Base-by-base conservation (phyloP, 371 early-diverging fungal species). In the Apophysomyces variabilis region DNA sequence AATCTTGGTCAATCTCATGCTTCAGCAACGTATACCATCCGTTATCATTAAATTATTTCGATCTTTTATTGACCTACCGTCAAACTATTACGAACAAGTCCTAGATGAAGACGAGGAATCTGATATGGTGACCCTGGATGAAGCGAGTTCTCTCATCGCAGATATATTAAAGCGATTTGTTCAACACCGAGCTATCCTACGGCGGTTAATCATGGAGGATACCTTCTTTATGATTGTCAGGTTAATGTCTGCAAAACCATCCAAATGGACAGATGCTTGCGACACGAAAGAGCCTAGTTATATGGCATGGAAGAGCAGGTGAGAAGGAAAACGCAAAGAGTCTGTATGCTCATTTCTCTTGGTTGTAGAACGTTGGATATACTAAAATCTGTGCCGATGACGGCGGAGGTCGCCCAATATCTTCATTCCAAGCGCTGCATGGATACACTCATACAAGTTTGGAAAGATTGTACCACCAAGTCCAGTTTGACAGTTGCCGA, bases 11-110 rank as follows among this genome's bases (percentile, higher is more conserved):
- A 66, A 72, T 26, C 59, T 77, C 7, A 72, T 82, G 72, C 58
- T 76, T n/a, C 79, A 81, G 50, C 81, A 82, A 46, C 65, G 78
- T 39, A 77, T 84, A 61, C 85, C 85, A 21, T 74, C 76, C 3
- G 69, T 82, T 14, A 75, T 80, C 14, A 79, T 80, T 60, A 79
- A 82, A 62, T 58, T 81, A 5, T 80, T 80, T 46, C 69, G 83
- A 35, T 78, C 78, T 5, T 84, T 84, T 38, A 76, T 80, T 38
- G 83, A 82, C 47, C 60, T 82, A 39, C 71, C 80, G 6, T 45
- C 68, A 12, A 38, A 47, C 35, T 71, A 77, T 39, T 64, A 77
- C 26, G 43, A 62, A 11, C 56, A 45, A 38, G 32, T 26, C 35
- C 38, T 9, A 38, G 50, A 37, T 26, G 59, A 60, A 12, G 58